Base-by-base conservation (phyloP, 805 yeast species). In the Kodamaea jinghongensis region DNA sequence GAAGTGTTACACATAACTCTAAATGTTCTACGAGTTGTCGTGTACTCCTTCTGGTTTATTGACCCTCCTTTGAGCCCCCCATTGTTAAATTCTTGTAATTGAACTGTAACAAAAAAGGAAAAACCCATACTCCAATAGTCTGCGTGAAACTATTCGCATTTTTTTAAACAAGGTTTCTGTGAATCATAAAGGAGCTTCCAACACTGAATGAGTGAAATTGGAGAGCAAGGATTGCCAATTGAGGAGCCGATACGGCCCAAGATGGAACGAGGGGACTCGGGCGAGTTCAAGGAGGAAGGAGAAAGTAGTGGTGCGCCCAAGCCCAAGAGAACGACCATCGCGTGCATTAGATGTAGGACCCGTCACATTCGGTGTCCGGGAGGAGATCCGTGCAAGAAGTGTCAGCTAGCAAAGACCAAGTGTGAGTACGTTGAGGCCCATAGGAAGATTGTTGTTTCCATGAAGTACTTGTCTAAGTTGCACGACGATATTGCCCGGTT, bases 331-430 rank as follows among this genome's bases (percentile, higher is more conserved):
- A 63, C 64, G 6, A 49, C 61, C n/a, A 49, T 67, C 31, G 75
- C 75, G 4, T 84, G 91, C 56, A 74, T 76, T 2, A 63, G 86
- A 32, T 85, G 93, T 54, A 68, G 91, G 23, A 73, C 77, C 34
- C 70, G 88, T 38, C 93, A 85, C 58, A 78, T 82, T 31, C 76
- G 83, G 46, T 85, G 93, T 53, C 87, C 87, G 10, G 89, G 89
- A 2, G 87, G 86, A 1, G 76, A 80, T 34, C 88, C 89, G 0
- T 85, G 93, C 55, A 58, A 65, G 36, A 79, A 79, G 51, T 85
- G 93, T 54, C 60, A 58, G 10, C 55, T 70, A 35, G 76, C 83
- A 11, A 72, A 70, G 35, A 64, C 78, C 3, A 67, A 69, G 15
- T 85, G 93, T 62, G 88, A 82, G 50, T 85, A 83, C 48, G 72